Percentiles rank a stretch among this genome's conserved stretches.
Evolutionary conservation across 2,329 filamentous ascomycete species (phyloP).

Genomic region (Pseudogymnoascus sp.): DNA sequence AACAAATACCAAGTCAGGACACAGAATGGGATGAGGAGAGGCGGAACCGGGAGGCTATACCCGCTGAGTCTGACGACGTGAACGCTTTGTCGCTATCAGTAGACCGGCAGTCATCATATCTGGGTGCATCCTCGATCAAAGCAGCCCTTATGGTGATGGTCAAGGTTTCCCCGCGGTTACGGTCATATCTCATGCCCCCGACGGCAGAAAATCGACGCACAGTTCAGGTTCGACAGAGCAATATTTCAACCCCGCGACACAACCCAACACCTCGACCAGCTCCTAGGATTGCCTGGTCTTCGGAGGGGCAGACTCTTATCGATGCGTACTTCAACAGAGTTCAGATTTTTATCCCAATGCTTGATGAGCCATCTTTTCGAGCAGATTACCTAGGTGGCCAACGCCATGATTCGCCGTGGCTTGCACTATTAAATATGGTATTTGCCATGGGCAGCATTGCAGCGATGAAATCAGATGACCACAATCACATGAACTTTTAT

Average conservation of each 20-base stretch:
- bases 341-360: slow-evolving; percentile 65
- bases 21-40: slow-evolving; percentile 61
- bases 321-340: slow-evolving; percentile 71
- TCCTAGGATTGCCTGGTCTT: slow-evolving; percentile 45
- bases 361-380: slow-evolving; percentile 65
- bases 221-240: slow-evolving; percentile 17
- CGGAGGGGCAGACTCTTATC: slow-evolving; percentile 61
- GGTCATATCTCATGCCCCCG: slow-evolving; percentile 36
- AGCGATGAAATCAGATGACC: slow-evolving; percentile 53
- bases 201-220: slow-evolving; percentile 19
- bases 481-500: slow-evolving; percentile 64
- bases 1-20: slow-evolving; percentile 61
- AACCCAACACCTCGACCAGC: slow-evolving; percentile 32
- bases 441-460: slow-evolving; percentile 69
- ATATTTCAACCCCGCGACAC: slow-evolving; percentile 27
- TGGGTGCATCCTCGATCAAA: slow-evolving; percentile 69
- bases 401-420: slow-evolving; percentile 61
- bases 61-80: slow-evolving; percentile 62
- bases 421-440: slow-evolving; percentile 67
- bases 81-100: slow-evolving; percentile 56
- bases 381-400: slow-evolving; percentile 56
- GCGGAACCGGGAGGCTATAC: slow-evolving; percentile 46
- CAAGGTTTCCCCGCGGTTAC: slow-evolving; percentile 43
- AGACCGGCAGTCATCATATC: slow-evolving; percentile 58
- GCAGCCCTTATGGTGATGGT: slow-evolving; percentile 64